phyloP scores from a whole-genome alignment of 2,329 filamentous ascomycete species.

The Nemania sp. region DNA sequence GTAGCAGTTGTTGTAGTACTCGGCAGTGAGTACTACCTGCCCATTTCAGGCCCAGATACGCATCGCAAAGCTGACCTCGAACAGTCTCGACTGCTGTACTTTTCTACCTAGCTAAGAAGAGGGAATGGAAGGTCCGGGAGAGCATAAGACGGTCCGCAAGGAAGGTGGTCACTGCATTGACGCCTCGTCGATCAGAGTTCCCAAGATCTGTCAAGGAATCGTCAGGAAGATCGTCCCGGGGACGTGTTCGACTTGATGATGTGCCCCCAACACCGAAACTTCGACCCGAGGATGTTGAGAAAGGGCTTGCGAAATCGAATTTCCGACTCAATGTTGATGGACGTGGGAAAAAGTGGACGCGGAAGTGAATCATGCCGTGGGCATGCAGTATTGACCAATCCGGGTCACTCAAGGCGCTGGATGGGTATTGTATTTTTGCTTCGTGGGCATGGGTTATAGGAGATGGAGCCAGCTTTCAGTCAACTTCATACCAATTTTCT shows the following conservation, averaged over 20 bases:
- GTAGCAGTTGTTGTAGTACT: conserved; percentile 69
- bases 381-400: background rate
- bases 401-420: background rate
- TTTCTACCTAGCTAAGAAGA: conserved; percentile 82
- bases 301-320: conserved; percentile 50
- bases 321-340: conserved; percentile 36
- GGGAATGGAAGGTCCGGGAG: conserved; percentile 79
- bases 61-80: conserved; percentile 26
- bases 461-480: conserved; percentile 9
- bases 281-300: conserved; percentile 62
- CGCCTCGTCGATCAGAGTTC: conserved; percentile 65
- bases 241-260: conserved; percentile 56
- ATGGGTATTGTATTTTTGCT: conserved; percentile 14
- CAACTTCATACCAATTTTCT: conserved; percentile 8
- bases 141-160: conserved; percentile 70
- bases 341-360: conserved; percentile 37
- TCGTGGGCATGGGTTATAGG: conserved; percentile 8
- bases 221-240: conserved; percentile 40
- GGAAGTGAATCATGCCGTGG: conserved; percentile 30
- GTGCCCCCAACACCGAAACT: conserved; percentile 63
- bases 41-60: background rate
- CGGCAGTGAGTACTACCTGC: conserved; percentile 61
- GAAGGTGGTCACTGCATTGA: conserved; percentile 64
- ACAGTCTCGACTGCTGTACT: conserved; percentile 67
- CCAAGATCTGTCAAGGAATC: conserved; percentile 60